These are phyloP conservation scores for Curvularia sp. DNA, from an alignment of 2,329 filamentous ascomycete species.

Conservation along the genomic window DNA sequence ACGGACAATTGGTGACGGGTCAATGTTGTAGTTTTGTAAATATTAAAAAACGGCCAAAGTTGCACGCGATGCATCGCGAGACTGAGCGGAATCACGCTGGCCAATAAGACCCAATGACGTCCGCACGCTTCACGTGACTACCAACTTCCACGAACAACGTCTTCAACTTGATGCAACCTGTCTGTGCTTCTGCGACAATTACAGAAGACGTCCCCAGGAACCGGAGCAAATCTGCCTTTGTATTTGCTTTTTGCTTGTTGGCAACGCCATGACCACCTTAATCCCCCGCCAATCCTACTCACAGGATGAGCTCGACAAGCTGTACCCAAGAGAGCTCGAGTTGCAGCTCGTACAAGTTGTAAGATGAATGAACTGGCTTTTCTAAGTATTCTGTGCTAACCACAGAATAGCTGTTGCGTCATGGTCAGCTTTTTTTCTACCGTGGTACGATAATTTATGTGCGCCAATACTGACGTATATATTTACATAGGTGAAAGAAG, in stretches of 20 bases:
- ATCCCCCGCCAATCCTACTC: constrained; percentile 78
- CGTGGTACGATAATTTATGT: background rate
- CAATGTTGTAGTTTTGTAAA: background rate
- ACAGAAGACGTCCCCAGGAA: background rate
- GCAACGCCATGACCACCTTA: constrained; percentile 74
- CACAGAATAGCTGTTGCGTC: constrained; percentile 46
- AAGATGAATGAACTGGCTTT: constrained; percentile 35
- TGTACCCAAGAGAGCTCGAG: constrained; percentile 82
- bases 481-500: constrained; percentile 70
- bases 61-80: constrained; percentile 8
- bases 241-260: background rate
- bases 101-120: constrained; percentile 22
- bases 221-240: background rate
- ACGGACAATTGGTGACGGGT: background rate
- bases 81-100: constrained; percentile 12
- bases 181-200: background rate
- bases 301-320: constrained; percentile 75
- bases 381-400: constrained; percentile 14
- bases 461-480: constrained; percentile 11
- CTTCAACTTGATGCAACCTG: background rate
- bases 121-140: constrained; percentile 34
- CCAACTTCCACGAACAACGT: constrained; percentile 3
- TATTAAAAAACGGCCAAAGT: constrained; percentile 3
- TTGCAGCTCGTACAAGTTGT: constrained; percentile 89
- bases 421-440: constrained; percentile 40